phyloP scores from a whole-genome alignment of 2,329 filamentous ascomycete genomes.

The Onygenales sp. region DNA sequence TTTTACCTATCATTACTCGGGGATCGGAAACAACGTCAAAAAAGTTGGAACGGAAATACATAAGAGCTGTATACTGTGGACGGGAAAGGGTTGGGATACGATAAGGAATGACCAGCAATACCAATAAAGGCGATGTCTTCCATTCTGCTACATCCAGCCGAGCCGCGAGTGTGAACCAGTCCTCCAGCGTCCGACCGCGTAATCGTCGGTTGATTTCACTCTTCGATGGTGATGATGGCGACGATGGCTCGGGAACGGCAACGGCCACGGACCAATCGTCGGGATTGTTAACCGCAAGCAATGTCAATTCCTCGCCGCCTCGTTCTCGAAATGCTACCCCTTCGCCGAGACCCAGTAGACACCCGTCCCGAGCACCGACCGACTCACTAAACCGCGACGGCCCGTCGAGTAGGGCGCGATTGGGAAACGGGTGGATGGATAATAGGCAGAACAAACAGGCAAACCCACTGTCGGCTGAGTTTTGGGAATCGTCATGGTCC shows the following conservation, averaged over 20 bases:
- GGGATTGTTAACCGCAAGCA: slow-evolving; percentile 12
- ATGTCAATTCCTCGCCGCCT: slow-evolving; percentile 17
- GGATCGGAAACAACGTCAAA: too few species aligned
- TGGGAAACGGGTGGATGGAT: background rate
- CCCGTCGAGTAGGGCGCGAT: background rate
- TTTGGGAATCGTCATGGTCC: slow-evolving; percentile 40
- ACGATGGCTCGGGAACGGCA: slow-evolving; percentile 3
- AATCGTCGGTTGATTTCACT: slow-evolving; percentile 35
- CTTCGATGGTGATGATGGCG: slow-evolving; percentile 27
- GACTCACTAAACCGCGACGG: background rate
- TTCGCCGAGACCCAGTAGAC: slow-evolving; percentile 27
- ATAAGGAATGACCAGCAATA: slow-evolving; percentile 34
- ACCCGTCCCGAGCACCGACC: slow-evolving; percentile 6
- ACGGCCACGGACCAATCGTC: slow-evolving; percentile 12
- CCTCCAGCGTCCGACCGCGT: slow-evolving; percentile 34
- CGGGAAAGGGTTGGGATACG: background rate
- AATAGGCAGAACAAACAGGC: background rate
- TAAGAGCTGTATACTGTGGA: background rate
- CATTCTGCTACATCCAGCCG: slow-evolving; percentile 24
- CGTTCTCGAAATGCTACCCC: slow-evolving; percentile 32
- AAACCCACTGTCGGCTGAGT: slow-evolving; percentile 17
- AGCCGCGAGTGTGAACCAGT: slow-evolving; percentile 21
- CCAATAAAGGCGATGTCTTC: slow-evolving; percentile 25
- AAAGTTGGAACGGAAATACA: background rate
- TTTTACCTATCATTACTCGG: too few species aligned